Evolutionary conservation across 2,329 filamentous ascomycete genomes (phyloP), one percentile per base, ranked within the genome.

Genomic region (Sarocladium kiliense): DNA sequence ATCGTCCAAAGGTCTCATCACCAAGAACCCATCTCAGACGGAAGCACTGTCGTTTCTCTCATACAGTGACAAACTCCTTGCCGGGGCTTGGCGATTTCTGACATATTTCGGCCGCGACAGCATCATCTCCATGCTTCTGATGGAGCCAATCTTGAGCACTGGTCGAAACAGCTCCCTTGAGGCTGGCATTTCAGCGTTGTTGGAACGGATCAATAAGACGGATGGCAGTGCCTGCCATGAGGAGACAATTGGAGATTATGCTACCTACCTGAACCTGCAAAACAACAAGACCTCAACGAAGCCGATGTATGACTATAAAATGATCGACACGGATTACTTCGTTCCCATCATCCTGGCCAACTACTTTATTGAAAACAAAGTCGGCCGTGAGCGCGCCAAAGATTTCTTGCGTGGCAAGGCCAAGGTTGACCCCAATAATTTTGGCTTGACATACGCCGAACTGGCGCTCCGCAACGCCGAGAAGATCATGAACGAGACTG

Each of bases 61-160:
- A 0, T 87, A 86, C 59, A 79, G 74, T 0, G 71, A 81, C 30
- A 87, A 87, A 59, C 70, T 87, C 0, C 71, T 85, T 2, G 84
- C 85, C 1, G 84, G 84, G 11, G 82, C 80, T 3, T 87, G 83
- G 84, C 71, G 82, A 1, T 87, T 86, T 60, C 65, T 87, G 44
- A 87, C 84, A 0, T 87, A 87, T 62, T 87, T 87, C 66, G 84
- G 83, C 0, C 76, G 84, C 11, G 84, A 88, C 62, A 83, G 77
- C 58, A 83, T 86, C 74, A 84, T 87, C 37, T 74, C 80, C 1
- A 71, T 79, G 14, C 72, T 87, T 0, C 68, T 87, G 0, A 69
- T 86, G 27, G 76, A 83, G 56, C 76, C 80, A 0, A 72, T 86
- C 0, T 69, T 87, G 1, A 84, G 79, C 53, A 70, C 75, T 42